Conservation (phyloP, 2,329 filamentous ascomycete genomes). For the Arthrobotrys musiformis region DNA sequence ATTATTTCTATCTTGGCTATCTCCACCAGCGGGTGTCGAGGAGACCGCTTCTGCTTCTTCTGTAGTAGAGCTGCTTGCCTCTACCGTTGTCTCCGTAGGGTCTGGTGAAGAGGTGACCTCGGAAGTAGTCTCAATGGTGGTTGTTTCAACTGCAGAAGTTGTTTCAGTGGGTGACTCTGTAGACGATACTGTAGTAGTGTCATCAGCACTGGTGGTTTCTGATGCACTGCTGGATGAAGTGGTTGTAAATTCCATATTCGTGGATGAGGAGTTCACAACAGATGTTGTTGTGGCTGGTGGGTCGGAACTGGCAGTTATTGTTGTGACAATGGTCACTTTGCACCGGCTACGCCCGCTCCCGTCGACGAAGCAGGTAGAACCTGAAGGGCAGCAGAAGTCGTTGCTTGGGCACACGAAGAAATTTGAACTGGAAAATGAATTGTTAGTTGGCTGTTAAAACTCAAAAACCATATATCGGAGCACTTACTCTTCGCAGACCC, state of each 20-base stretch:
- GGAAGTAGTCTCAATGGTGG: not conserved
- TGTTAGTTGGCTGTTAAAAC: not conserved
- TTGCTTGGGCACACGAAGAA: slow-evolving; percentile 54
- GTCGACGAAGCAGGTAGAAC: slow-evolving; percentile 47
- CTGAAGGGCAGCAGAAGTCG: slow-evolving; percentile 51
- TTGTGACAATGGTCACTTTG: slow-evolving; percentile 46
- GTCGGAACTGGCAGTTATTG: slow-evolving; percentile 35
- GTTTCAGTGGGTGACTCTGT: slow-evolving; percentile 16
- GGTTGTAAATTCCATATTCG: slow-evolving; percentile 6
- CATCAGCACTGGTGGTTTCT: not conserved
- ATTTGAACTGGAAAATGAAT: slow-evolving; percentile 20
- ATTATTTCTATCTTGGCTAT: slow-evolving; percentile 1
- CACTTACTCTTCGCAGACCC: slow-evolving; percentile 45
- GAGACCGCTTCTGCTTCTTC: not conserved
- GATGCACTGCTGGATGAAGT: not conserved
- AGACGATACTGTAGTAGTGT: not conserved
- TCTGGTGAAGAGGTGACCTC: not conserved
- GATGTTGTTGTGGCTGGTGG: slow-evolving; percentile 12
- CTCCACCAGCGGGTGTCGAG: slow-evolving; percentile 3
- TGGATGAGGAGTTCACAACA: not conserved
- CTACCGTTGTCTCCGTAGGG: not conserved
- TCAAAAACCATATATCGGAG: not conserved
- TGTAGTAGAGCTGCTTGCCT: not conserved
- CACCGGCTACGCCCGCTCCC: slow-evolving; percentile 35
- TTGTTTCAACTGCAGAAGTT: not conserved